Conservation (phyloP, 208 protist species). For the Leishmania tarentolae region DNA sequence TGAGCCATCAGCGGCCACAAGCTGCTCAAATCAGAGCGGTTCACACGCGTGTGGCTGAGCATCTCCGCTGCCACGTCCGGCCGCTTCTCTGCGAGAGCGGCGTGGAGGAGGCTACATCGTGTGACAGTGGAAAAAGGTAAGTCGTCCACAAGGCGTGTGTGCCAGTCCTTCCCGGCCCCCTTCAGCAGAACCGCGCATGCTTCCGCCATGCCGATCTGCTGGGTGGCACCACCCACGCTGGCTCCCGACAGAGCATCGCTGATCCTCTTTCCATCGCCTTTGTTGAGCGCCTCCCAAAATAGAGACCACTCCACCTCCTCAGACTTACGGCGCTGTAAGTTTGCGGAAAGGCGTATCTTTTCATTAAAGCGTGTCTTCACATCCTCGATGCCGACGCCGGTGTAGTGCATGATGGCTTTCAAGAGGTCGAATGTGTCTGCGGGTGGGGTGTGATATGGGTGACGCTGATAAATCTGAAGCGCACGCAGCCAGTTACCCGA, state of each 20-base stretch:
- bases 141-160: slow-evolving; percentile 70
- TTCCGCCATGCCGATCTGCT: slow-evolving; percentile 85
- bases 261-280: slow-evolving; percentile 82
- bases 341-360: slow-evolving; percentile 77
- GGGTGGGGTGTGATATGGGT: slow-evolving; percentile 88
- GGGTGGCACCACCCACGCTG: slow-evolving; percentile 33
- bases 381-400: slow-evolving; percentile 77
- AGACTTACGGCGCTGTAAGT: slow-evolving; percentile 61
- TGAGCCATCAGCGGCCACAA: slow-evolving; percentile 84
- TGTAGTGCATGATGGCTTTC: slow-evolving; percentile 82
- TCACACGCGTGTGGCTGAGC: slow-evolving; percentile 70
- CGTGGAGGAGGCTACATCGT: slow-evolving; percentile 75
- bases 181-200: slow-evolving; percentile 87
- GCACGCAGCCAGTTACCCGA: slow-evolving; percentile 80
- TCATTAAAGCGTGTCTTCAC: slow-evolving; percentile 90
- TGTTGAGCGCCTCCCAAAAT: slow-evolving; percentile 87
- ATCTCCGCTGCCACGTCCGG: slow-evolving; percentile 85
- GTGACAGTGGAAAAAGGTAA: slow-evolving; percentile 86
- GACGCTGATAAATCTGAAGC: slow-evolving; percentile 79
- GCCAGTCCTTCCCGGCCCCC: slow-evolving; percentile 66
- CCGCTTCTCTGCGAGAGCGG: slow-evolving; percentile 62
- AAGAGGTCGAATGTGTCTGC: slow-evolving; percentile 87
- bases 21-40: slow-evolving; percentile 49
- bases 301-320: slow-evolving; percentile 90
- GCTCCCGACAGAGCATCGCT: slow-evolving; percentile 68